phyloP scores from a whole-genome alignment of 2,329 filamentous ascomycete species.

The Venturia aucupariae region DNA sequence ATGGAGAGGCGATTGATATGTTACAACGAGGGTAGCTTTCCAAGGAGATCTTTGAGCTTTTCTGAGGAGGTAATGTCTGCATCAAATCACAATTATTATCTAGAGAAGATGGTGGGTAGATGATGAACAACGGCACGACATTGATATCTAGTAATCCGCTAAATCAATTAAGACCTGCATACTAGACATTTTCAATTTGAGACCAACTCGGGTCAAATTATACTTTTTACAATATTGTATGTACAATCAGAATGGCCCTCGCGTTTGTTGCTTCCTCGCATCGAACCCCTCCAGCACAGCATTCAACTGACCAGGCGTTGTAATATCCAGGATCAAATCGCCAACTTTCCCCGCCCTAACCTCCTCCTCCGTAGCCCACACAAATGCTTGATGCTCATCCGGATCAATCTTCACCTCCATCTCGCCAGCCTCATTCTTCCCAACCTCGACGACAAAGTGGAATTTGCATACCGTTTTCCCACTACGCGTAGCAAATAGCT shows the following conservation, averaged over 20 bases:
- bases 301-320: constrained; percentile 22
- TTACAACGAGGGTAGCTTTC: not conserved
- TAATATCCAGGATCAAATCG: constrained; percentile 26
- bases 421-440: not conserved
- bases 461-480: constrained; percentile 13
- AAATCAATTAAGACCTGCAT: no score
- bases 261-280: no score
- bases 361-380: constrained; percentile 35
- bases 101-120: no score
- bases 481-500: constrained; percentile 14
- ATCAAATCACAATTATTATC: no score
- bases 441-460: not conserved
- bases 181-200: no score
- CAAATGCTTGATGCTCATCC: constrained; percentile 33
- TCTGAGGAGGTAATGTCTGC: no score
- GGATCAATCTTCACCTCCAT: constrained; percentile 29
- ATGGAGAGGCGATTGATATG: constrained; percentile 3
- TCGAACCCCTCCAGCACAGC: not conserved
- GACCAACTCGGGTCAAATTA: no score
- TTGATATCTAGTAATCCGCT: no score
- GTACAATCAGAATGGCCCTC: no score
- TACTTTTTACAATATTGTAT: no score
- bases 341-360: constrained; percentile 22
- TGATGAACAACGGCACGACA: no score
- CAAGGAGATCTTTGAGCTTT: no score